Evolutionary conservation across 2,329 filamentous ascomycete genomes (phyloP).

Genomic region (Ceratocystis papillata): DNA sequence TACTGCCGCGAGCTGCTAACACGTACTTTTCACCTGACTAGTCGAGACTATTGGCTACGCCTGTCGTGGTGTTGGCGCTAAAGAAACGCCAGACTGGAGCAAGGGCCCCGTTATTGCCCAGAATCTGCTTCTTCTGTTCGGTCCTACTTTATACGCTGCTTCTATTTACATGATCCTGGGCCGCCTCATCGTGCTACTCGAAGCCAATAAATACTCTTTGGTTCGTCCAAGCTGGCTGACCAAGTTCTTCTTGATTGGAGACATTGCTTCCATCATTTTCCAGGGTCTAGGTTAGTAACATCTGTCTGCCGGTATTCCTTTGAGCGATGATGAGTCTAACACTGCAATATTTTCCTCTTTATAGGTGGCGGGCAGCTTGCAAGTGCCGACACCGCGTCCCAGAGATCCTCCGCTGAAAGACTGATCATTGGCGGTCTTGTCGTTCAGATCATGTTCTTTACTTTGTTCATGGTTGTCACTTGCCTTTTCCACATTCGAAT

Average conservation of each 20-base stretch:
- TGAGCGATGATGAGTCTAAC: no score
- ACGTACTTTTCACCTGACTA: conserved; percentile 26
- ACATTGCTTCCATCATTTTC: conserved; percentile 34
- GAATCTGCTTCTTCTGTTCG: conserved; percentile 36
- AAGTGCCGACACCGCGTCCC: neutral
- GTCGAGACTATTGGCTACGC: conserved; percentile 28
- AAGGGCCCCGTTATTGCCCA: conserved; percentile 36
- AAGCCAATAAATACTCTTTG: conserved; percentile 31
- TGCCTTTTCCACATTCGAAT: conserved; percentile 36
- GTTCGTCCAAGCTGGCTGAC: conserved; percentile 38
- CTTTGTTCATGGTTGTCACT: conserved; percentile 40
- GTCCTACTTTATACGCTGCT: conserved; percentile 40
- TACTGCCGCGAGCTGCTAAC: neutral
- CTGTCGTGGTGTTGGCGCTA: conserved; percentile 24
- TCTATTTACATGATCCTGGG: conserved; percentile 43
- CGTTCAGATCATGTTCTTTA: conserved; percentile 44
- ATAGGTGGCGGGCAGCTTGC: conserved; percentile 37
- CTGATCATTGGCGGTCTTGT: conserved; percentile 43
- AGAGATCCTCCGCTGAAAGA: conserved; percentile 32
- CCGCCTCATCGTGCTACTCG: conserved; percentile 35
- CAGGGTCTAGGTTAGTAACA: neutral
- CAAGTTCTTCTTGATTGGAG: conserved; percentile 44
- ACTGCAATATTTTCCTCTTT: conserved; percentile 38
- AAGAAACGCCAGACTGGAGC: conserved; percentile 31
- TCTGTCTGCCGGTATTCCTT: no score